phyloP scores from a whole-genome alignment of 805 yeast genomes.

The Ogataea neopini region DNA sequence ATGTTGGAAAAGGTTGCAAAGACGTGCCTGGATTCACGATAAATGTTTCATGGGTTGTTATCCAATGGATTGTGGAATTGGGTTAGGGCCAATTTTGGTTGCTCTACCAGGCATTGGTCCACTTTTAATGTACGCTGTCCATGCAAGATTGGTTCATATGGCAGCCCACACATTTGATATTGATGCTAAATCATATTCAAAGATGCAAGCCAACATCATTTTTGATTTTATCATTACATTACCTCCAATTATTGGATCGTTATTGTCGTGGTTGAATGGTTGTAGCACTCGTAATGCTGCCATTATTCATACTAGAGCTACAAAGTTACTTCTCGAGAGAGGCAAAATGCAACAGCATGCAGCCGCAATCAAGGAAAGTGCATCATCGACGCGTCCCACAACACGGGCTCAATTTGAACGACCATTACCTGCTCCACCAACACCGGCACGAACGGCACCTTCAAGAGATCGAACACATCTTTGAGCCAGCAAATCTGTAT shows the following conservation, averaged over 20 bases:
- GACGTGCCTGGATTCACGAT: constrained; percentile 86
- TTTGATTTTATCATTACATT: constrained; percentile 74
- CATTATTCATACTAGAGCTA: constrained; percentile 52
- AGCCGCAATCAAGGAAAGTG: not conserved
- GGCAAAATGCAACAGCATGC: constrained; percentile 8
- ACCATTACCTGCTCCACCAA: not conserved
- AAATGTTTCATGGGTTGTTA: constrained; percentile 79
- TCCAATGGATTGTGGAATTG: constrained; percentile 73
- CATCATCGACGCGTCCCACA: too few relatives aligned
- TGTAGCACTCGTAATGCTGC: constrained; percentile 92
- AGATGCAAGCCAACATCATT: constrained; percentile 73
- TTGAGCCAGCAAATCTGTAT: not conserved
- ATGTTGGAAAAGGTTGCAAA: constrained; percentile 72
- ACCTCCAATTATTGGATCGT: constrained; percentile 77
- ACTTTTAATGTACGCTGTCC: constrained; percentile 72
- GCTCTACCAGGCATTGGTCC: constrained; percentile 84
- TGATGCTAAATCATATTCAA: constrained; percentile 60
- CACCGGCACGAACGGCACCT: not conserved
- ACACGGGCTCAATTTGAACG: too few relatives aligned
- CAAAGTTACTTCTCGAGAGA: constrained; percentile 21
- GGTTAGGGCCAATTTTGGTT: constrained; percentile 72
- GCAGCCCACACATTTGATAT: constrained; percentile 59
- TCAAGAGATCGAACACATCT: not conserved
- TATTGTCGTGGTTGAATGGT: constrained; percentile 78
- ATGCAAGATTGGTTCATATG: constrained; percentile 60